phyloP scores from a whole-genome alignment of 164 flowering plant species.

The Cinnamomum micranthum region DNA sequence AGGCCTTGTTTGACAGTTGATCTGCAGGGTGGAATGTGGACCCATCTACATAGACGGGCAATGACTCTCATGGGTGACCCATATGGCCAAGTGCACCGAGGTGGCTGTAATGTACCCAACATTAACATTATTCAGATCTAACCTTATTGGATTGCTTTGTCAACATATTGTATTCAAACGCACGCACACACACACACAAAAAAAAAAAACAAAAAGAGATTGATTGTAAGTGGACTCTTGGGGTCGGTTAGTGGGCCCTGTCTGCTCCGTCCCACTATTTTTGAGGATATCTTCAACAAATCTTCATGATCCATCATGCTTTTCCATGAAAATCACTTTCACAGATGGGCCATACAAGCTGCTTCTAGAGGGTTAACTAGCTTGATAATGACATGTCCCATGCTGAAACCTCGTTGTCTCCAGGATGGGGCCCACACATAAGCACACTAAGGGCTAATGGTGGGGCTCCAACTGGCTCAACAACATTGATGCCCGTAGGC shows the following conservation, averaged over 20 bases:
- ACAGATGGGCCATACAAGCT: conserved; percentile 10
- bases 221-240: conserved; percentile 12
- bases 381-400: conserved; percentile 24
- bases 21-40: too few species aligned
- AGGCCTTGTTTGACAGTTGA: too few species aligned
- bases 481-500: background rate
- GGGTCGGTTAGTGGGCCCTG: conserved; percentile 24
- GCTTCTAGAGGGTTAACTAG: conserved; percentile 17
- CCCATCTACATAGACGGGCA: too few species aligned
- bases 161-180: background rate
- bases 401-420: conserved; percentile 13
- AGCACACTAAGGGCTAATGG: background rate
- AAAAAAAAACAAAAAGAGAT: background rate
- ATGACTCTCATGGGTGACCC: too few species aligned
- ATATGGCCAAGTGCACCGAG: too few species aligned
- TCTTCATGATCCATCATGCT: conserved; percentile 12
- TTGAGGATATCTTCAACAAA: conserved; percentile 8
- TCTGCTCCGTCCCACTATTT: conserved; percentile 12
- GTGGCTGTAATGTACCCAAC: too few species aligned
- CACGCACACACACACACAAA: background rate
- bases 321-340: conserved; percentile 1
- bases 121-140: too few species aligned
- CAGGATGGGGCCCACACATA: background rate
- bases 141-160: conserved; percentile 9
- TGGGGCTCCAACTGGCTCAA: background rate